Evolutionary conservation across 2,329 filamentous ascomycete species (phyloP).

Genomic region (Colletotrichum sidae): DNA sequence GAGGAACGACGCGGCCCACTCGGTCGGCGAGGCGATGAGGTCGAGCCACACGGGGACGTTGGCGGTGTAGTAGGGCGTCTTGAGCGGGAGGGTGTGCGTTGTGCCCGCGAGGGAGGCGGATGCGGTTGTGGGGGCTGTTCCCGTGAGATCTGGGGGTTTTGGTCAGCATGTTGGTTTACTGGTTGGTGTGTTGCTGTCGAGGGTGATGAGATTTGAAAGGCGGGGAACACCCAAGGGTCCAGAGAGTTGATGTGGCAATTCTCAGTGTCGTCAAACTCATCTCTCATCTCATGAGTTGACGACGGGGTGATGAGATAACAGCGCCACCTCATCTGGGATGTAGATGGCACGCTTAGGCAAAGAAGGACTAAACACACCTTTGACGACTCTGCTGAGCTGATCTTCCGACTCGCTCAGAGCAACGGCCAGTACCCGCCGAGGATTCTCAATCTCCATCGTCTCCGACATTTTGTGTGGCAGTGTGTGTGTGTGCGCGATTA

Average conservation of each 20-base stretch:
- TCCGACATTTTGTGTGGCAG: not conserved
- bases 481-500: too few species aligned
- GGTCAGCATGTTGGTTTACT: conserved; percentile 22
- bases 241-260: not conserved
- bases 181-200: conserved; percentile 25
- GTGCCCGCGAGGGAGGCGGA: conserved; percentile 65
- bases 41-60: conserved; percentile 76
- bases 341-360: conserved; percentile 19
- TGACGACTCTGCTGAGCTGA: conserved; percentile 62
- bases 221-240: too few species aligned
- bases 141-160: conserved; percentile 61
- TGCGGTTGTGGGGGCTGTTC: conserved; percentile 53
- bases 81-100: conserved; percentile 66
- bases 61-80: conserved; percentile 71
- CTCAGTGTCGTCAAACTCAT: not conserved
- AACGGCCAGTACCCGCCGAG: conserved; percentile 69
- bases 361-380: conserved; percentile 54
- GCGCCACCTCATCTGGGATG: too few species aligned
- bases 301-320: too few species aligned
- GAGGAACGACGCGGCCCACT: conserved; percentile 71
- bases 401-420: conserved; percentile 59
- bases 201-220: not conserved
- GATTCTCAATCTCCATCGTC: conserved; percentile 58
- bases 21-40: conserved; percentile 60
- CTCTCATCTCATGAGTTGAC: not conserved